phyloP scores from a whole-genome alignment of 2,329 filamentous ascomycete genomes.

The Lachnum nothofagi region DNA sequence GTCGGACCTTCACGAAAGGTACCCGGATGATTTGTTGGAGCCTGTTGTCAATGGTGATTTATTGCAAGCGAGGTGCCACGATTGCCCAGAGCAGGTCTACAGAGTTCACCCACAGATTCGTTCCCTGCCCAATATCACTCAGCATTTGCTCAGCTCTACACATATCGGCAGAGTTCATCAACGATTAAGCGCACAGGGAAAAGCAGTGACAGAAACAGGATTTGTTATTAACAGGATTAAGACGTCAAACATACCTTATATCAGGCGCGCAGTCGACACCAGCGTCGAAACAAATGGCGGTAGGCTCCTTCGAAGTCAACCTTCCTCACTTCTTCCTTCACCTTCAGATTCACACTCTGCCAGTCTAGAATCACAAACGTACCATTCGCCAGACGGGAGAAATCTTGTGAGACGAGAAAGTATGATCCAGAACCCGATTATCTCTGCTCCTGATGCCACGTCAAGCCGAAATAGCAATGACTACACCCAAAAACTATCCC shows the following conservation, averaged over 20 bases:
- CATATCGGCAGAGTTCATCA: background rate
- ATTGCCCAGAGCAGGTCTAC: background rate
- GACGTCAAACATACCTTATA: background rate
- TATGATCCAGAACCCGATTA: background rate
- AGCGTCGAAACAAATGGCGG: background rate
- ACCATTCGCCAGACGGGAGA: too few species aligned
- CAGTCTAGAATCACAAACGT: too few species aligned
- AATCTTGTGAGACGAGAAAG: too few species aligned
- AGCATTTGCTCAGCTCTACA: background rate
- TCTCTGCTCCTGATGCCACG: background rate
- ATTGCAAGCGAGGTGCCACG: background rate
- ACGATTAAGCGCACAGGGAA: background rate
- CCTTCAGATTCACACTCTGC: too few species aligned
- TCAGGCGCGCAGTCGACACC: background rate
- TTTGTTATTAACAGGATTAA: background rate
- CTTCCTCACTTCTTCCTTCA: too few species aligned
- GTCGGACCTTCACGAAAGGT: background rate
- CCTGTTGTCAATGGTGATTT: background rate
- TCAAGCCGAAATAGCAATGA: background rate
- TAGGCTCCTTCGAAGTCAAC: too few species aligned
- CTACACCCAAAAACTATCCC: background rate
- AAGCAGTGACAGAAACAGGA: background rate
- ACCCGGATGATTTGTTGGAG: background rate
- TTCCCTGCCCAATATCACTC: background rate
- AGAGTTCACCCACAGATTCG: background rate